Evolutionary conservation across 2,329 filamentous ascomycete species (phyloP), one percentile per base, ranked within the genome.

Genomic region (Elsinoe batatas): DNA sequence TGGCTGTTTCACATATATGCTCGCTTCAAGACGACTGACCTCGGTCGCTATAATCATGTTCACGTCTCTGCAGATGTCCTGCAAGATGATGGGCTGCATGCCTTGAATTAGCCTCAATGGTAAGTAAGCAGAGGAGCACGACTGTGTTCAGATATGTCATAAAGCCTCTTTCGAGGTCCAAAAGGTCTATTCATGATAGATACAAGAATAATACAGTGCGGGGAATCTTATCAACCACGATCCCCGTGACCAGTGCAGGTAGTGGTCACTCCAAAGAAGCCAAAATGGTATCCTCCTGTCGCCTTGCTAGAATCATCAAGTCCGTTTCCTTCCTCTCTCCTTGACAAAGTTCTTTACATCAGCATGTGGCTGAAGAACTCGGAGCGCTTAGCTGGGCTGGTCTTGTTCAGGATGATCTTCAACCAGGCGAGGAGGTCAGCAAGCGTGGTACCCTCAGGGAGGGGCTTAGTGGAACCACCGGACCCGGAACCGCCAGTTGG

Each of bases 371-470:
- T 36, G 46, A 50, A 50, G 46, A 50, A 50, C 30, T 50, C 46
- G 13, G 46, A 50, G 10, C 46, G 46, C 46, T 50, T 50, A 32
- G 46, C 17, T 10, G 46, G 46, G 30, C 46, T 50, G 3, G 30
- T 50, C 46, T 15, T 35, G 53, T 59, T 56, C 43, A 64, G 50
- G 30, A 65, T 51, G 59, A 63, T 64, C 35, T 61, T 57, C 15
- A 64, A 60, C 64, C 63, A 65, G 43, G 61, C 54, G 38, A 64
- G 58, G 55, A 66, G 55, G 43, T 65, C 64, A 30, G 58, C 56
- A 15, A 65, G 50, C 1, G 63, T 64, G 56, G 59, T 63, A 51
- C 63, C 64, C 20, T 58, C 60, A 8, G 64, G 64, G 5, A 65
- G 60, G 26, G 59, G 33, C 57, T 66, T 64, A 36, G 46, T 50